Base-by-base conservation (phyloP, 495 filamentous ascomycete genomes). In the Xanthoparmelia taractica region DNA sequence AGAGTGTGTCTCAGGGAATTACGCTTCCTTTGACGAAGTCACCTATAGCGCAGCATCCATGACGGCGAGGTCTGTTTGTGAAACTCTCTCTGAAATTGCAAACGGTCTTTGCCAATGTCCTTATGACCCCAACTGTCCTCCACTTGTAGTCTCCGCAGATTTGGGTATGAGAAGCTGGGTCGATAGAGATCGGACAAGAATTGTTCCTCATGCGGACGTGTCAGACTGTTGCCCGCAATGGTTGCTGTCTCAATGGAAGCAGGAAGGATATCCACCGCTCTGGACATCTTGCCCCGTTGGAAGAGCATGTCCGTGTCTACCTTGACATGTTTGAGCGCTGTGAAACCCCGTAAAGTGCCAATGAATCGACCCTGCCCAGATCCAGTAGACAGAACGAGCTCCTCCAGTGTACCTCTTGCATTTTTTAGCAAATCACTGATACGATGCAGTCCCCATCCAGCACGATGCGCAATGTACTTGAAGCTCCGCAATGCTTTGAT, bases 81-180 rank as follows among this genome's bases (percentile, higher is more conserved):
- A 45, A 64, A 67, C 23, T 67, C 66, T 56, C 62, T 60, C 54
- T 67, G 66, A 41, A 67, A 67, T 38, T 65, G 65, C 57, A 67
- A 18, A 18, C 66, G 57, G 25, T 67, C 66, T 40, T 67, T 56
- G 20, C 66, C 66, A 45, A 67, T 67, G 31, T 65, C 63, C 33
- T 58, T 62, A 10, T 48, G 31, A 15, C 66, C 66, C 66, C 66
- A 67, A 29, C 62, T 65, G 47, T 67, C 66, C 31, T 67, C 66
- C 7, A 63, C 62, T 20, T 52, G 54, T 23, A 67, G 25, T 4
- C 38, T 61, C 23, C 58, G 56, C 36, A 67, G 20, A 33, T 65
- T 56, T 3, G 62, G 66, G 36, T 60, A 67, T 6, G 57, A 61
- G 29, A 64, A 67, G 41, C 63, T 64, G 8, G 63, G 62, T 33